Conservation (phyloP, 139 green algal species). For the Coccomyxa sp. region DNA sequence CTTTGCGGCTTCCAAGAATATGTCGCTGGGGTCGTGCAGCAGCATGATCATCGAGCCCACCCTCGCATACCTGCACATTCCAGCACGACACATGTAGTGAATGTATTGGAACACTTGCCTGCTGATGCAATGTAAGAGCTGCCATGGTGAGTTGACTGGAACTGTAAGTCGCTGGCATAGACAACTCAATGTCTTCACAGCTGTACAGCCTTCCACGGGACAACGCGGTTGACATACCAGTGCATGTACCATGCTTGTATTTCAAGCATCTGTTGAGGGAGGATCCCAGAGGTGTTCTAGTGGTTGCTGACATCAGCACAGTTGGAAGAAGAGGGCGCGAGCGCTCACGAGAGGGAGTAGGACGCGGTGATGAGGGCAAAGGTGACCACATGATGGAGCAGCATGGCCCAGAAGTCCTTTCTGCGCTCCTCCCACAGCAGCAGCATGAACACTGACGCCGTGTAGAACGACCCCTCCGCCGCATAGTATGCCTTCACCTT, state of each 20-base stretch:
- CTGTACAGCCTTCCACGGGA: no score
- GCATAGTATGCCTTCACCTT: slow-evolving; percentile 42
- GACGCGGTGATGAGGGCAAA: slow-evolving; percentile 38
- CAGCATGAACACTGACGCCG: slow-evolving; percentile 50
- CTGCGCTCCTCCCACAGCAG: slow-evolving; percentile 59
- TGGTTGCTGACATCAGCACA: no score
- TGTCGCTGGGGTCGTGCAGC: slow-evolving; percentile 76
- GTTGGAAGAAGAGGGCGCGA: background rate
- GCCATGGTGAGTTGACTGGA: no score
- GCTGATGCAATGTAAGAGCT: no score
- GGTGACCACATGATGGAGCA: slow-evolving; percentile 60
- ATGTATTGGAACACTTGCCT: no score
- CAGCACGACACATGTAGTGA: no score
- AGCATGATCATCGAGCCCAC: slow-evolving; percentile 73
- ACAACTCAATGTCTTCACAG: no score
- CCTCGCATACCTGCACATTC: slow-evolving; percentile 66
- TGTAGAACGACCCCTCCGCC: slow-evolving; percentile 53
- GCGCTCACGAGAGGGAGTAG: slow-evolving; percentile 30
- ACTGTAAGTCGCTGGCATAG: no score
- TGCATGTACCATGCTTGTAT: no score
- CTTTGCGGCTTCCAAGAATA: slow-evolving; percentile 78
- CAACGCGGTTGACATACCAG: no score
- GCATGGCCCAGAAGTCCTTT: slow-evolving; percentile 66
- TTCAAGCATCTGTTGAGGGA: background rate
- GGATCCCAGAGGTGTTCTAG: no score